Evolutionary conservation across 768 basidiomycete genomes (phyloP).

Genomic region (Boletus rubropictus): DNA sequence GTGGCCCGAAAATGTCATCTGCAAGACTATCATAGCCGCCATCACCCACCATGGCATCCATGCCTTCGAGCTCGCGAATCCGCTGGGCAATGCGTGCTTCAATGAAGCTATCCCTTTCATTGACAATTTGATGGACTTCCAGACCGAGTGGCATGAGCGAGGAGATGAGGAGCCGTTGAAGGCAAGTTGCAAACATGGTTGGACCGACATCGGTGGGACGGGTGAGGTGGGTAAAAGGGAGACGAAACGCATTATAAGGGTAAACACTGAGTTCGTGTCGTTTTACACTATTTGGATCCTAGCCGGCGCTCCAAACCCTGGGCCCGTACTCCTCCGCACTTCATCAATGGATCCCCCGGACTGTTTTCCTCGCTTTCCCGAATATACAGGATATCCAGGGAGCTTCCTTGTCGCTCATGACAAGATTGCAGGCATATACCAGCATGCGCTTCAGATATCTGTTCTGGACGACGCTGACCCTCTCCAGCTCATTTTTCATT

Average conservation of each 20-base stretch:
- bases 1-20: conserved; percentile 29
- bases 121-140: conserved; percentile 85
- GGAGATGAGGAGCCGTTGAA: conserved; percentile 80
- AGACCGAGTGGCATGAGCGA: conserved; percentile 87
- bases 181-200: conserved; percentile 58
- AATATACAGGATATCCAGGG: too few relatives aligned
- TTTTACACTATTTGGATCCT: conserved; percentile 18
- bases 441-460: too few relatives aligned
- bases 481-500: too few relatives aligned
- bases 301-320: too few relatives aligned
- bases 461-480: too few relatives aligned
- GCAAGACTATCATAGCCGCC: conserved; percentile 56
- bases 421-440: too few relatives aligned
- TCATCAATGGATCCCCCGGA: too few relatives aligned
- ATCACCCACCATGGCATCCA: conserved; percentile 78
- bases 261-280: conserved; percentile 75
- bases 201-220: conserved; percentile 58
- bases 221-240: conserved; percentile 78
- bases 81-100: conserved; percentile 87
- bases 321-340: too few relatives aligned
- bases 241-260: conserved; percentile 85
- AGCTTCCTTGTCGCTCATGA: too few relatives aligned
- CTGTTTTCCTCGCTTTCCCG: too few relatives aligned
- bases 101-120: conserved; percentile 88
- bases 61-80: conserved; percentile 73